Evolutionary conservation across 2,329 filamentous ascomycete genomes (phyloP), one percentile per base, ranked within the genome.

Genomic region (Corinectria fuckeliana): DNA sequence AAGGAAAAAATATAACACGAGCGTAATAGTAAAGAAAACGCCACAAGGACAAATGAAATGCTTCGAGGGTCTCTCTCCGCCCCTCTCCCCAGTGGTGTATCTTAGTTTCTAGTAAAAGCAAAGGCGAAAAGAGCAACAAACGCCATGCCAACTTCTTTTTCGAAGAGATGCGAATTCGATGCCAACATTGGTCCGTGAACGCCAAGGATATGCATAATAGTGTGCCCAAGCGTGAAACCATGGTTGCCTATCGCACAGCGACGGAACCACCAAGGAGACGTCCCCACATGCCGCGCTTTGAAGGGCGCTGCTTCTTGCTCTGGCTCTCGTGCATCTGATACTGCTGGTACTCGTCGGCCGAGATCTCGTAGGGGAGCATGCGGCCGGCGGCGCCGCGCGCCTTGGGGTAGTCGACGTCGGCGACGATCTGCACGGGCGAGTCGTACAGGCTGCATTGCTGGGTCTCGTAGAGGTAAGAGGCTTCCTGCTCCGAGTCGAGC

Each of bases 331-430:
- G 80, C 42, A 84, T 70, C 56, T 80, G 78, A 60, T 69, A 65
- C 47, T 69, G 66, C 48, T 79, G 78, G 59, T 85, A 78, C 59
- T 85, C 80, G 23, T 86, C 82, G 30, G 76, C 69, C 60, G 79
- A 80, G 66, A 85, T 83, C 74, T 86, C 84, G 72, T 85, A 86
- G 5, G 84, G 82, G 4, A 86, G 80, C 63, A 81, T 72, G 52
- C 73, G 70, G 20, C 67, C 66, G 63, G 68, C 68, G 20, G 72
- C 69, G 16, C 71, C 68, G 38, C 63, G 67, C 26, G 69, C 68
- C 69, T 78, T 79, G 61, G 76, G 72, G 49, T 75, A 73, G 57
- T 78, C 63, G 75, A 68, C 75, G 39, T 77, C 75, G 53, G 80
- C 66, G 44, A 81, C 72, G 47, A 83, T 73, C 68, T 83, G 76